These are phyloP conservation scores for Phaeosphaeria sp. DNA, from an alignment of 2,329 filamentous ascomycete species.

Conservation along the genomic window DNA sequence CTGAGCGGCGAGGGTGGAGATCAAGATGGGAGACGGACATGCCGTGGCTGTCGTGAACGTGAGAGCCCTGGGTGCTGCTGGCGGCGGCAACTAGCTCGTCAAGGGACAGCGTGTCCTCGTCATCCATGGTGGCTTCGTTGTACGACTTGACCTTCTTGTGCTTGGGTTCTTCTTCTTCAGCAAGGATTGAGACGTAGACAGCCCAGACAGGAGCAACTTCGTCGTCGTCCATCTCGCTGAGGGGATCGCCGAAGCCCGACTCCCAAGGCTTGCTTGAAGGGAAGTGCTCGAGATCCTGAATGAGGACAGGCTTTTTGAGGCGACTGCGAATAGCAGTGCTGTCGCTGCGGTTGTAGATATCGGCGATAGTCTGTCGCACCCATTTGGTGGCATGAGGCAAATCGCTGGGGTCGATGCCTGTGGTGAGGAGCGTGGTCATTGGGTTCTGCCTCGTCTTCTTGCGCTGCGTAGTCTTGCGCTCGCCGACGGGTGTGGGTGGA, in stretches of 20 bases:
- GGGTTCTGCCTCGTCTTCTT: constrained; percentile 23
- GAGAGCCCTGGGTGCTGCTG: neutral
- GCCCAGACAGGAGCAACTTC: constrained; percentile 40
- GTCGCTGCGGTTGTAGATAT: constrained; percentile 23
- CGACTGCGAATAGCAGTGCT: constrained; percentile 39
- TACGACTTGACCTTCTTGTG: constrained; percentile 32
- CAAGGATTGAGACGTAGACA: constrained; percentile 33
- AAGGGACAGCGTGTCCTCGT: constrained; percentile 27
- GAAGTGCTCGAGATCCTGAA: constrained; percentile 36
- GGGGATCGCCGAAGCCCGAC: constrained; percentile 36
- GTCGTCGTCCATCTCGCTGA: constrained; percentile 35
- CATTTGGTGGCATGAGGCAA: constrained; percentile 30
- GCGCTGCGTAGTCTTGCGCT: constrained; percentile 24
- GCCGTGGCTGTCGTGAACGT: constrained; percentile 31
- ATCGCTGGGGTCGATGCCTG: constrained; percentile 29
- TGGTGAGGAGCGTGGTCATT: constrained; percentile 24
- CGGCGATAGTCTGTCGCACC: constrained; percentile 30
- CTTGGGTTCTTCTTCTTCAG: constrained; percentile 27
- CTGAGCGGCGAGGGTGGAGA: constrained; percentile 38
- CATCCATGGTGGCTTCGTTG: constrained; percentile 14
- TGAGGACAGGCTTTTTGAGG: constrained; percentile 30
- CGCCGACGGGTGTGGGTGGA: constrained; percentile 36
- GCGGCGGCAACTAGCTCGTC: constrained; percentile 21
- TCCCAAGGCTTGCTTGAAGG: constrained; percentile 43
- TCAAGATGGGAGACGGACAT: constrained; percentile 29